phyloP scores from a whole-genome alignment of 2,329 filamentous ascomycete genomes.

The Phyllachora maydis region DNA sequence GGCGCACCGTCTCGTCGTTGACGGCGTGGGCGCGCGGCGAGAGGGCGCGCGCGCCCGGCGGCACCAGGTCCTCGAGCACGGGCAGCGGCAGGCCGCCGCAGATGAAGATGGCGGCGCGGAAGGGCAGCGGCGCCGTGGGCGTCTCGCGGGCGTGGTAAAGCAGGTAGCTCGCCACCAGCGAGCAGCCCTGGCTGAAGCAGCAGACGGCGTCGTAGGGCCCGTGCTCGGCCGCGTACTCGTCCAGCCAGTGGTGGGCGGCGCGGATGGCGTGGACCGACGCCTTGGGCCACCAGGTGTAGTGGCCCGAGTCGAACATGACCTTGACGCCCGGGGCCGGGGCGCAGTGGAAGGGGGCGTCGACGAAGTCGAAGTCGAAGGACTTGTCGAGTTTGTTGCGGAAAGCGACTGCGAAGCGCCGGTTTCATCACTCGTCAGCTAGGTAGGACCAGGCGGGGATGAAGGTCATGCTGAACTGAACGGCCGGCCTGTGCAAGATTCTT shows the following conservation, averaged over 20 bases:
- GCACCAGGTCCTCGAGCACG: constrained; percentile 13
- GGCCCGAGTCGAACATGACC: constrained; percentile 9
- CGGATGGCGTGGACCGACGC: constrained; percentile 11
- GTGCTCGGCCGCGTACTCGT: constrained; percentile 11
- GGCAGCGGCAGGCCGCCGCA: constrained; percentile 15
- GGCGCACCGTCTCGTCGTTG: constrained; percentile 7
- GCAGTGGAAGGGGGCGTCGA: constrained; percentile 12
- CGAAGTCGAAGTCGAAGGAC: constrained; percentile 12
- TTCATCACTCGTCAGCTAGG: too few species aligned
- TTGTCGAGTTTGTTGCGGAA: constrained; percentile 12
- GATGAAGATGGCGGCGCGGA: constrained; percentile 17
- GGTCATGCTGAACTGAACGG: constrained; percentile 1
- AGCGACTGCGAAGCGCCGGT: constrained; percentile 6
- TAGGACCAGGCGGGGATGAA: not conserved
- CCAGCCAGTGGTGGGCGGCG: constrained; percentile 14
- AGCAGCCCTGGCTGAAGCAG: constrained; percentile 17
- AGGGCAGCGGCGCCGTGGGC: constrained; percentile 10
- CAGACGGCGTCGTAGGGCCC: constrained; percentile 14
- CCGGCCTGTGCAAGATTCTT: constrained; percentile 2
- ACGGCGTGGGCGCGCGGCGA: constrained; percentile 11
- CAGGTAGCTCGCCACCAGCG: constrained; percentile 16
- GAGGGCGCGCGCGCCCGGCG: too few species aligned
- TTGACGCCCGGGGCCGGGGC: constrained; percentile 13
- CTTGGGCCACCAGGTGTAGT: constrained; percentile 11
- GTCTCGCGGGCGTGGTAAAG: constrained; percentile 15